These are phyloP conservation scores for Davidsoniella eucalypti DNA, from an alignment of 2,329 filamentous ascomycete genomes.

Conservation along the genomic window DNA sequence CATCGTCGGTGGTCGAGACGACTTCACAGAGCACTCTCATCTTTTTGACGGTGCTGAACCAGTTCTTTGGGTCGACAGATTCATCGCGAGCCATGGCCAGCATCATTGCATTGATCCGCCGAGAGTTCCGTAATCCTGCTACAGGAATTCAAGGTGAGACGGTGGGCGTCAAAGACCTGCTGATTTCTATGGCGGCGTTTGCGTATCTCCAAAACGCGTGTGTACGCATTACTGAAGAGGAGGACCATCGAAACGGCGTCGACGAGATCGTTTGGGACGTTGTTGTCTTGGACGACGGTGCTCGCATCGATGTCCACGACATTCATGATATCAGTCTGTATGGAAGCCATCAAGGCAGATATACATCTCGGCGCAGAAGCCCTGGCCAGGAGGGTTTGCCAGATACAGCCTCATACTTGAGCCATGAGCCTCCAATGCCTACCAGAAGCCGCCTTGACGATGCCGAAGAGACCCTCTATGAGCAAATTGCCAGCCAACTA, in stretches of 20 bases:
- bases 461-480: conserved; percentile 27
- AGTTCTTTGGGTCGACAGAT: conserved; percentile 52
- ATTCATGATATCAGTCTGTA: conserved; percentile 23
- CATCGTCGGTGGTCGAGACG: conserved; percentile 35
- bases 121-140: conserved; percentile 47
- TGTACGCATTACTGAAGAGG: conserved; percentile 32
- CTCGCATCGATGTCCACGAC: conserved; percentile 34
- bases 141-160: conserved; percentile 42
- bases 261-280: conserved; percentile 51
- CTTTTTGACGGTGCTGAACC: conserved; percentile 41
- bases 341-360: conserved; percentile 16
- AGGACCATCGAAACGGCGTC: conserved; percentile 27
- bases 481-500: conserved; percentile 37
- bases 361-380: background rate
- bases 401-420: background rate
- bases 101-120: conserved; percentile 45
- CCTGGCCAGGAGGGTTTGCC: background rate
- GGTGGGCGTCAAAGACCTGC: conserved; percentile 43
- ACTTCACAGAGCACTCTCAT: conserved; percentile 41
- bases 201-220: conserved; percentile 45
- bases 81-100: conserved; percentile 50
- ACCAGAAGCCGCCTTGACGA: conserved; percentile 9
- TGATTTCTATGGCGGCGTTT: conserved; percentile 42
- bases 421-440: conserved; percentile 2
- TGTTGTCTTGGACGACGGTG: conserved; percentile 42